These are phyloP conservation scores for Talaromyces liani DNA, from an alignment of 495 filamentous ascomycete species.

Conservation along the genomic window DNA sequence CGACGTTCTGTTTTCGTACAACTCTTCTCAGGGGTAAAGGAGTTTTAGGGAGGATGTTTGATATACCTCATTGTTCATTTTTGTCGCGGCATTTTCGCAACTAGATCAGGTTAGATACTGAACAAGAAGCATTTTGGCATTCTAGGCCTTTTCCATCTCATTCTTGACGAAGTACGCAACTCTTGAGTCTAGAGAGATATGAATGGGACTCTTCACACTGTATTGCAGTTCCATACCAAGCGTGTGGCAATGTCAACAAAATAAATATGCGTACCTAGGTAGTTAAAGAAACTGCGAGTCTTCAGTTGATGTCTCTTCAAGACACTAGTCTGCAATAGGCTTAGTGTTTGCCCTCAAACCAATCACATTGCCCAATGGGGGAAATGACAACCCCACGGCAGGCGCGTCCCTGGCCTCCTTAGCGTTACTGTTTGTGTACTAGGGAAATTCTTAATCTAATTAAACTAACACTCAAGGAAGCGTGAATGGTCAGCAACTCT, in stretches of 20 bases:
- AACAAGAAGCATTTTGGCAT: neutral
- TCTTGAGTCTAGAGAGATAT: neutral
- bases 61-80: neutral
- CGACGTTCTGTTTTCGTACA: neutral
- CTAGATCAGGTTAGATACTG: neutral
- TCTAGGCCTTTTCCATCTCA: neutral
- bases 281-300: too few relatives aligned
- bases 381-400: neutral
- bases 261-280: too few relatives aligned
- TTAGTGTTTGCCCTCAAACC: neutral
- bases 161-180: neutral
- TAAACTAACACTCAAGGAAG: neutral
- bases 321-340: too few relatives aligned
- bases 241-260: too few relatives aligned
- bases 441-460: slow-evolving; percentile 1
- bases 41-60: neutral
- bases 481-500: neutral
- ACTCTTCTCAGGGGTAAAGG: neutral
- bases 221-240: too few relatives aligned
- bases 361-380: neutral
- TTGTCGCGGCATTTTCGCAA: neutral
- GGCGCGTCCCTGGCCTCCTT: neutral
- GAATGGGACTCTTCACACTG: neutral
- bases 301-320: too few relatives aligned
- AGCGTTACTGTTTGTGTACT: neutral